These are phyloP conservation scores for Haemoproteus tartakovskyi DNA, from an alignment of 169 alveolate species.

Conservation along the genomic window DNA sequence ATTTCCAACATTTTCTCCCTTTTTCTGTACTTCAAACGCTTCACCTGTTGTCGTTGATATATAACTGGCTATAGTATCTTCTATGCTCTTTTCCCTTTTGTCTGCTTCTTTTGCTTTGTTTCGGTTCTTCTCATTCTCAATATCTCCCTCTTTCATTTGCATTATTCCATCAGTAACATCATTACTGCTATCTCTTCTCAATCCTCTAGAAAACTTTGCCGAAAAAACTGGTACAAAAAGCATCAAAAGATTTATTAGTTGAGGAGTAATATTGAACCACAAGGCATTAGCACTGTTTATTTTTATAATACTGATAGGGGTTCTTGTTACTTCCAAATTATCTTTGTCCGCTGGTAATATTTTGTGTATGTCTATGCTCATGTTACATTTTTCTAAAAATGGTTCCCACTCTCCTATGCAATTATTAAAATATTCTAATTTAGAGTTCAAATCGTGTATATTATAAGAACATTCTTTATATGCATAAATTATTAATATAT, in stretches of 20 bases:
- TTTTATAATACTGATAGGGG: conserved; percentile 75
- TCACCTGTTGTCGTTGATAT: no score
- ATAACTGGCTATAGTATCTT: no score
- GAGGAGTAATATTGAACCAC: conserved; percentile 83
- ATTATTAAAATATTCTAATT: conserved; percentile 77
- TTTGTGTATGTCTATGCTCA: conserved; percentile 34
- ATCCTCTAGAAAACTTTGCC: conserved; percentile 66
- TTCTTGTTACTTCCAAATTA: conserved; percentile 72
- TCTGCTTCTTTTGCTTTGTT: not conserved
- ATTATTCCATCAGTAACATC: no score
- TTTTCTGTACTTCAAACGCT: no score
- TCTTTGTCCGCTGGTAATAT: conserved; percentile 67
- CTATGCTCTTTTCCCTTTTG: no score
- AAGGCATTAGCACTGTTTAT: conserved; percentile 74
- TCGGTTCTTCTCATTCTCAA: not conserved
- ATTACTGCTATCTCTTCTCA: no score
- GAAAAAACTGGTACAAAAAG: conserved; percentile 80
- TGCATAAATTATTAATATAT: conserved; percentile 20
- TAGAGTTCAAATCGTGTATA: conserved; percentile 61
- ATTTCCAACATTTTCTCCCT: conserved; percentile 49
- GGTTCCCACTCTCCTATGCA: conserved; percentile 84
- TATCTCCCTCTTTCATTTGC: not conserved
- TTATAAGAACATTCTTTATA: conserved; percentile 43
- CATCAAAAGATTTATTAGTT: conserved; percentile 77
- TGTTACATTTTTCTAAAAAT: conserved; percentile 74